Percentiles rank a stretch among this genome's conserved stretches.
phyloP scores from a whole-genome alignment of 2,329 filamentous ascomycete species.

The Aspergillus pseudoviridinutans region DNA sequence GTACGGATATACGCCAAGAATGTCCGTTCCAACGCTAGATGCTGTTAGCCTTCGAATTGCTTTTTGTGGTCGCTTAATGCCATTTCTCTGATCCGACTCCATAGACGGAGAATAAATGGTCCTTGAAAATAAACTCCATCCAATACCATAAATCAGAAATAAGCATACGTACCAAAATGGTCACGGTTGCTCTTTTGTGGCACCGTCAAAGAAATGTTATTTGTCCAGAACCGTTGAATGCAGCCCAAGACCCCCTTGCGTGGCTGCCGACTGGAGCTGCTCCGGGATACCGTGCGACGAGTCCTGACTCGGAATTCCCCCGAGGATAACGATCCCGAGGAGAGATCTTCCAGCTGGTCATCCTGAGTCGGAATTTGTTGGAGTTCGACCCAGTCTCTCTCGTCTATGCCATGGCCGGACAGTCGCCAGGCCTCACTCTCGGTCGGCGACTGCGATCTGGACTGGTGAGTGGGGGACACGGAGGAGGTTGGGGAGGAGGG shows the following conservation, averaged over 20 bases:
- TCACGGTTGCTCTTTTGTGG: conserved; percentile 40
- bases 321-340: conserved; percentile 28
- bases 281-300: conserved; percentile 20
- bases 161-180: conserved; percentile 34
- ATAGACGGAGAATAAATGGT: background rate
- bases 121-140: background rate
- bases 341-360: conserved; percentile 20
- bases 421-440: background rate
- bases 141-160: background rate
- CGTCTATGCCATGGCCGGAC: background rate
- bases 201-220: conserved; percentile 37
- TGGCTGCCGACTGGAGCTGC: conserved; percentile 10
- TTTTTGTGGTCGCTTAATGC: background rate
- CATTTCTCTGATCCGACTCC: background rate
- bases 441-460: background rate
- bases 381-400: conserved; percentile 24
- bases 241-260: conserved; percentile 53
- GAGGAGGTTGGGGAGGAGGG: background rate
- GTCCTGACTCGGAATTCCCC: conserved; percentile 28
- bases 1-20: conserved; percentile 71
- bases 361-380: conserved; percentile 28
- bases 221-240: conserved; percentile 81
- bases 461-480: background rate
- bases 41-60: background rate
- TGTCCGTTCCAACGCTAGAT: conserved; percentile 66